These are phyloP conservation scores for Bipolaris oryzae DNA, from an alignment of 2,329 filamentous ascomycete genomes.

Conservation along the genomic window DNA sequence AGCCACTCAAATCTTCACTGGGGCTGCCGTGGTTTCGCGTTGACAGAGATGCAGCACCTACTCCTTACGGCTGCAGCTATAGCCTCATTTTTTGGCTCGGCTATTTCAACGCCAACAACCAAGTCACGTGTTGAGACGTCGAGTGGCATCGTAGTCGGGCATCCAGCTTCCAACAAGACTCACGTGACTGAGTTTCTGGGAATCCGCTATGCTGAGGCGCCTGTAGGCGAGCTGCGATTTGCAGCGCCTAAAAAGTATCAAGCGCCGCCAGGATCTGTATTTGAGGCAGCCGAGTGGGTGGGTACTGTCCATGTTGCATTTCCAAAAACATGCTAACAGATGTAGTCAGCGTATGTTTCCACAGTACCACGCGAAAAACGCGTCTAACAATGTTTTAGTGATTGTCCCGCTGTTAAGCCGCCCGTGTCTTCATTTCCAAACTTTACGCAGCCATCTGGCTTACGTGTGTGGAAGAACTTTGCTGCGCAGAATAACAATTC, in stretches of 20 bases:
- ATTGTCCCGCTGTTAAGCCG: slow-evolving; percentile 34
- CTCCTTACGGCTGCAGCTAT: slow-evolving; percentile 17
- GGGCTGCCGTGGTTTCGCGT: slow-evolving; percentile 7
- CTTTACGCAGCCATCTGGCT: slow-evolving; percentile 32
- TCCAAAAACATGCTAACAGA: slow-evolving; percentile 12
- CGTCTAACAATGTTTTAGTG: slow-evolving; percentile 18
- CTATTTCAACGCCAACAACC: slow-evolving; percentile 9
- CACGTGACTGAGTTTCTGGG: slow-evolving; percentile 44
- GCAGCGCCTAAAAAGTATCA: slow-evolving; percentile 36
- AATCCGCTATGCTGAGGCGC: slow-evolving; percentile 45
- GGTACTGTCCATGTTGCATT: not conserved
- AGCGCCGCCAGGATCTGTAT: slow-evolving; percentile 27
- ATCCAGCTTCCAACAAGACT: slow-evolving; percentile 31
- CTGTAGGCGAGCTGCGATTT: slow-evolving; percentile 43
- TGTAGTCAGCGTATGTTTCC: slow-evolving; percentile 30
- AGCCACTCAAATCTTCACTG: not conserved
- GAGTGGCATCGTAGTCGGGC: slow-evolving; percentile 43
- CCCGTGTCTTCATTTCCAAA: slow-evolving; percentile 33
- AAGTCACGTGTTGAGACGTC: slow-evolving; percentile 30
- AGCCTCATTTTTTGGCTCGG: slow-evolving; percentile 16
- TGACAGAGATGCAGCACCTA: slow-evolving; percentile 23
- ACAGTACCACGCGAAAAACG: not conserved
- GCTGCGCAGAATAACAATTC: slow-evolving; percentile 32
- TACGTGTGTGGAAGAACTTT: slow-evolving; percentile 37
- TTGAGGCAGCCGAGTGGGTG: slow-evolving; percentile 34